phyloP scores from a whole-genome alignment of 257 asterid genomes.

The Gardenia jasminoides region DNA sequence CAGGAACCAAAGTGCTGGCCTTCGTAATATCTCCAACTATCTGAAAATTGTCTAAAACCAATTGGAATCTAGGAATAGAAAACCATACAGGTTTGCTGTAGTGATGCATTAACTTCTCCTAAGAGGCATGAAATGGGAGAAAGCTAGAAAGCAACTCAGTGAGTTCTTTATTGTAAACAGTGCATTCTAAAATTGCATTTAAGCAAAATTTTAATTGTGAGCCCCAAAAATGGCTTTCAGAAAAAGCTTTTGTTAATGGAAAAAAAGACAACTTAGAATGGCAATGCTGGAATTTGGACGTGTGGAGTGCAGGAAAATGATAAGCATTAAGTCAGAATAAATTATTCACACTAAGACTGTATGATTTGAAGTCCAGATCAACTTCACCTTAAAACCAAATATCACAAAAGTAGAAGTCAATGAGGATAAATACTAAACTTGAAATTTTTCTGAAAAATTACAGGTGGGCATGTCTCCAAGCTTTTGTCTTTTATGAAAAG shows the following conservation, averaged over 20 bases:
- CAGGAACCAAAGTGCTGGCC: conserved; percentile 75
- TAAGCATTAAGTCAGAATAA: background rate
- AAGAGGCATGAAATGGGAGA: background rate
- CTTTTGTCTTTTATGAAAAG: background rate
- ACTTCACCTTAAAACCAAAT: background rate
- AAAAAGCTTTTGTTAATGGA: too few species aligned
- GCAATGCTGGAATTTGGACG: background rate
- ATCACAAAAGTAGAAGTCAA: background rate
- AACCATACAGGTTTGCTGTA: background rate
- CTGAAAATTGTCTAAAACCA: conserved; percentile 33
- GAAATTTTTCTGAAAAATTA: background rate
- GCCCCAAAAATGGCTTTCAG: background rate
- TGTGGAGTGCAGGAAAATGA: background rate
- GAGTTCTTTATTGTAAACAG: background rate
- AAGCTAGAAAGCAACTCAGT: background rate
- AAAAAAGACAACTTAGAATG: too few species aligned
- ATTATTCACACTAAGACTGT: background rate
- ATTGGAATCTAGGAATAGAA: conserved; percentile 4
- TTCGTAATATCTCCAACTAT: conserved; percentile 87
- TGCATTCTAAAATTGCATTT: background rate
- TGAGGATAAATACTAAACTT: background rate
- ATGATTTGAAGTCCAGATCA: background rate
- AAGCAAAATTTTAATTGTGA: background rate
- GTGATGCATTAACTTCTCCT: background rate
- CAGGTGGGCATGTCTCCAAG: background rate